Evolutionary conservation across 257 asterid species (phyloP).

Genomic region (Nicotiana sylvestris): DNA sequence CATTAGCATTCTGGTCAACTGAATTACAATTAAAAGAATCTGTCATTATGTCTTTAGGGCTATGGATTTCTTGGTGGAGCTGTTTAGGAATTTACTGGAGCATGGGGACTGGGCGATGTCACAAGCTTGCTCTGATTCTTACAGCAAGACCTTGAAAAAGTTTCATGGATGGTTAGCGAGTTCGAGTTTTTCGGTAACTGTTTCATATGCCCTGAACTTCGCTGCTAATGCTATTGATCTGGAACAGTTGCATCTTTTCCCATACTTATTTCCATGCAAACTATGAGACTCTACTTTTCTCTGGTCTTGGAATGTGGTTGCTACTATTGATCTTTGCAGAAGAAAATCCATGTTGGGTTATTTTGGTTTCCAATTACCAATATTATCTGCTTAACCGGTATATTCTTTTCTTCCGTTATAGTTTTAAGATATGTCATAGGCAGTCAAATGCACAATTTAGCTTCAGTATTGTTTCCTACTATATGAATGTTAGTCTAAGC

Average conservation of each 20-base stretch:
- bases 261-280: not conserved
- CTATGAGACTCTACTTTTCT: not conserved
- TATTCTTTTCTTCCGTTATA: not conserved
- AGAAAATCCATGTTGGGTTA: not conserved
- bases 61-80: conserved; percentile 87
- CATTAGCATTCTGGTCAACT: not conserved
- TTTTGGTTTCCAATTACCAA: not conserved
- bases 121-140: conserved; percentile 83
- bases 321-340: not conserved
- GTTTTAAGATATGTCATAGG: not conserved
- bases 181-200: conserved; percentile 75
- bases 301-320: not conserved
- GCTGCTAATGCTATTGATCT: not conserved
- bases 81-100: conserved; percentile 67
- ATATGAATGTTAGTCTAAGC: not conserved
- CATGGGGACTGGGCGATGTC: conserved; percentile 93
- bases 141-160: conserved; percentile 72
- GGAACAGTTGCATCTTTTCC: not conserved
- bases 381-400: not conserved
- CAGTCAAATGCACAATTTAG: not conserved
- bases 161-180: conserved; percentile 99
- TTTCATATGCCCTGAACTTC: not conserved
- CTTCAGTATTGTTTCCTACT: not conserved
- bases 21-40: not conserved
- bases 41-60: conserved; percentile 50